phyloP scores from a whole-genome alignment of 495 filamentous ascomycete genomes.

The Schizothecium vesticola region DNA sequence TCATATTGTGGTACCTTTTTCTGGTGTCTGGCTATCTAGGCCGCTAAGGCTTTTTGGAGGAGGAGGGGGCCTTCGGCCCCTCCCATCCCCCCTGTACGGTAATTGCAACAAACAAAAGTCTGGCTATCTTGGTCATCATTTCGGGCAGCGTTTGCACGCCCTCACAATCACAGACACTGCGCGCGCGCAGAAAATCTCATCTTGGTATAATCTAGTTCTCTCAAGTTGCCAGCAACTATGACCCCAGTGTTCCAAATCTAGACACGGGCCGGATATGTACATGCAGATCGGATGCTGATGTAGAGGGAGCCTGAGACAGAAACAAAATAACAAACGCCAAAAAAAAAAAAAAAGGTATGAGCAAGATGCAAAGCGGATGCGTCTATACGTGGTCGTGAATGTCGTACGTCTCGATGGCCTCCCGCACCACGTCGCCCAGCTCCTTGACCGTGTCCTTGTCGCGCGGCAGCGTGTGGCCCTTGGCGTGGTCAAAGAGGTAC shows the following conservation, averaged over 20 bases:
- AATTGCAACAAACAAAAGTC: too few species aligned
- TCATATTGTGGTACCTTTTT: too few species aligned
- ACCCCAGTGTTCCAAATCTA: not conserved
- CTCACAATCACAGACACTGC: not conserved
- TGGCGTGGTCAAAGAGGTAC: constrained; percentile 54
- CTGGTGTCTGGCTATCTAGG: too few species aligned
- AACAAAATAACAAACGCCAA: not conserved
- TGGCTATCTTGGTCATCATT: not conserved
- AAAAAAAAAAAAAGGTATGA: not conserved
- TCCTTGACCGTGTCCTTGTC: constrained; percentile 47
- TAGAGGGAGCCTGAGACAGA: not conserved
- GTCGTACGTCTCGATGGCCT: constrained; percentile 30
- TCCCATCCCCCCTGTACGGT: too few species aligned
- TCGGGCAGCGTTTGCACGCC: not conserved
- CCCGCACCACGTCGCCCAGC: constrained; percentile 42
- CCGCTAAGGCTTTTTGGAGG: too few species aligned
- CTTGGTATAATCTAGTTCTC: not conserved
- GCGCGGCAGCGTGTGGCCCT: constrained; percentile 52
- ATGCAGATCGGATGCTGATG: not conserved
- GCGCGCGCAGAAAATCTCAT: not conserved
- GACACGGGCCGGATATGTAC: not conserved
- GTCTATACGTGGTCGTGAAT: constrained; percentile 15
- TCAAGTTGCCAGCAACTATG: not conserved
- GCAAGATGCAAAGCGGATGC: not conserved
- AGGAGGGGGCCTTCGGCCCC: too few species aligned